Percentiles rank a stretch among this genome's conserved stretches.
Conservation (phyloP, 2,329 filamentous ascomycete genomes). For the Harringtonia lauricola region DNA sequence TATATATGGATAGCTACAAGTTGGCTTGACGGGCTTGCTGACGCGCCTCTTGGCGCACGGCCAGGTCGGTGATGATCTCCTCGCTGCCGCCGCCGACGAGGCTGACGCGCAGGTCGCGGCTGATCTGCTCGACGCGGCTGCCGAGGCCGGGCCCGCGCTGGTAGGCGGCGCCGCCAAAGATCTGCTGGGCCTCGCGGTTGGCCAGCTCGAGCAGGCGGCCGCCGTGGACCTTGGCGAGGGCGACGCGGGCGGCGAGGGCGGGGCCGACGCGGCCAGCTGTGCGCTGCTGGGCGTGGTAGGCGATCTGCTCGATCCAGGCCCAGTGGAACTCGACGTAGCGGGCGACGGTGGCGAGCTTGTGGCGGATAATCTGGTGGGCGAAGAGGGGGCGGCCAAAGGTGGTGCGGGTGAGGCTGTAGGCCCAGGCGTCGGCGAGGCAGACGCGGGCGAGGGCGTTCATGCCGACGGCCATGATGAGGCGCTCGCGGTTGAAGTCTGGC, state of each 20-base stretch:
- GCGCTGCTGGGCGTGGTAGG: slow-evolving; percentile 19
- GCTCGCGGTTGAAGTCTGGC: slow-evolving; percentile 69
- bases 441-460: slow-evolving; percentile 54
- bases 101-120: slow-evolving; percentile 33
- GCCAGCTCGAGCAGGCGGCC: slow-evolving; percentile 25
- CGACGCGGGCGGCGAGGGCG: neutral
- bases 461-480: slow-evolving; percentile 60
- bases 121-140: slow-evolving; percentile 26
- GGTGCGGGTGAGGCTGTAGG: slow-evolving; percentile 76
- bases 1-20: too few species aligned
- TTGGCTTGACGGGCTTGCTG: too few species aligned
- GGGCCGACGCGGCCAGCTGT: slow-evolving; percentile 13
- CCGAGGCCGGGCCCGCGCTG: slow-evolving; percentile 24
- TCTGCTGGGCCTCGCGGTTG: slow-evolving; percentile 20
- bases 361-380: slow-evolving; percentile 69
- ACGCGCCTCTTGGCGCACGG: neutral
- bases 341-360: slow-evolving; percentile 53
- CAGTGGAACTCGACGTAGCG: slow-evolving; percentile 41
- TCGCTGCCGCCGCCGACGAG: slow-evolving; percentile 34
- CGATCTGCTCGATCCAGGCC: slow-evolving; percentile 43
- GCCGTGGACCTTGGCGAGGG: slow-evolving; percentile 26
- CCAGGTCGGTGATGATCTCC: slow-evolving; percentile 30
- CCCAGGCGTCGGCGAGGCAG: slow-evolving; percentile 71
- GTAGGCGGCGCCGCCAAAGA: slow-evolving; percentile 34
- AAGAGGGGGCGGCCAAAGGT: slow-evolving; percentile 75